A percentile compares a stretch with the other conserved stretches of the same genome.
These are phyloP conservation scores for Leptosphaerulina australis DNA, from an alignment of 2,329 filamentous ascomycete genomes.

Conservation along the genomic window DNA sequence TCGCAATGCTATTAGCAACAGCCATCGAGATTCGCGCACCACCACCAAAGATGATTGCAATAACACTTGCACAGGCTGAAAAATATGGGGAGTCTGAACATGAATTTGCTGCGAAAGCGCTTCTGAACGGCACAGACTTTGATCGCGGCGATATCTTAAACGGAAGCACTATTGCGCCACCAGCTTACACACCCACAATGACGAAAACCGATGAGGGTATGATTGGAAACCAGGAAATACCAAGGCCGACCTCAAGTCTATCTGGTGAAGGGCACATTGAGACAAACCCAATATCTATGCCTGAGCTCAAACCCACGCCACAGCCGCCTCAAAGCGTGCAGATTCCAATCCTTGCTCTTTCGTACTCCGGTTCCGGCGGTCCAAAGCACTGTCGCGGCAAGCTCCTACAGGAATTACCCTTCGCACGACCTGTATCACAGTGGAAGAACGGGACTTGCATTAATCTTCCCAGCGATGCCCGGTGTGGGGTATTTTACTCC, in stretches of 20 bases:
- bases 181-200: constrained; percentile 25
- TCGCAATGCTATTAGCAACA: constrained; percentile 37
- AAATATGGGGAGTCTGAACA: constrained; percentile 26
- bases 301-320: constrained; percentile 19
- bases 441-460: constrained; percentile 44
- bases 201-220: constrained; percentile 32
- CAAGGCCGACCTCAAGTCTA: constrained; percentile 22
- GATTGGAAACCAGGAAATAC: constrained; percentile 31
- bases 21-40: constrained; percentile 38
- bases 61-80: constrained; percentile 36
- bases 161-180: constrained; percentile 26
- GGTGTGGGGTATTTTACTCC: constrained; percentile 44
- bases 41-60: constrained; percentile 29
- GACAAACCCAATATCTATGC: constrained; percentile 7
- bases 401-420: constrained; percentile 32
- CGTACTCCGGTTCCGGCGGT: constrained; percentile 41
- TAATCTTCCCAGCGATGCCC: constrained; percentile 39
- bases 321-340: constrained; percentile 18
- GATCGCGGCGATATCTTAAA: constrained; percentile 37
- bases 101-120: constrained; percentile 30
- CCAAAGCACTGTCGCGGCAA: constrained; percentile 46
- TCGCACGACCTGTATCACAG: constrained; percentile 31
- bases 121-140: constrained; percentile 38
- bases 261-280: constrained; percentile 34
- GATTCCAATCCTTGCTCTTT: constrained; percentile 41